Base-by-base conservation (phyloP, 768 basidiomycete genomes). In the Gloeopeniophorella convolvens region DNA sequence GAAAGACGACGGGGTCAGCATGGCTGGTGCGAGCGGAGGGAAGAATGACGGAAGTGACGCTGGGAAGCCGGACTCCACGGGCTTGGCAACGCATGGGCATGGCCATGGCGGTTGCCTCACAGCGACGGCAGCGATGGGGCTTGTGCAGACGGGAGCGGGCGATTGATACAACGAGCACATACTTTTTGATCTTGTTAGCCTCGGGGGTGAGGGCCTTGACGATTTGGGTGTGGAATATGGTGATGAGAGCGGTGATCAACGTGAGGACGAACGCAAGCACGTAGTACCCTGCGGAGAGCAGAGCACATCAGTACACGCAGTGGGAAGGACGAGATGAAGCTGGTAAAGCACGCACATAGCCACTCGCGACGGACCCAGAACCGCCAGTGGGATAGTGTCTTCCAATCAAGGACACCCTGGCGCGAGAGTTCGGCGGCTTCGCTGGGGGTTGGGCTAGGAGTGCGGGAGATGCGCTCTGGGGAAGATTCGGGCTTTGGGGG, bases 131-230 rank as follows among this genome's bases (percentile, higher is more conserved):
- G n/a, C n/a, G n/a, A n/a, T n/a, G n/a, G n/a, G n/a, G n/a, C n/a
- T n/a, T n/a, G n/a, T n/a, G n/a, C n/a, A n/a, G n/a, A n/a, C n/a
- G n/a, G n/a, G n/a, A n/a, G n/a, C n/a, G n/a, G 11, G 7, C 13
- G 33, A 41, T 9, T 2, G 3, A 42, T 9, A 0, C 5, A 37
- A 40, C 16, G 12, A 33, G 48, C 9, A 70, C 78, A 61, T 60
- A 84, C 82, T 65, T 64, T 58, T 83, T 76, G 59, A 90, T 67
- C 78, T 77, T 80, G 26, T 73, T 70, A 0, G 86, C 83, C 5
- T 74, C 72, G 0, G 86, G 86, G 23, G 72, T 78, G 40, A 91
- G 70, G 77, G 76, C 79, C 9, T 74, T 47, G 4, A 91, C 82
- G 55, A 93, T 89, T 71, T 70, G 61, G 20, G 68, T 66, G 61